Conservation (phyloP, 306 rosid species). For the Inga oerstediana region DNA sequence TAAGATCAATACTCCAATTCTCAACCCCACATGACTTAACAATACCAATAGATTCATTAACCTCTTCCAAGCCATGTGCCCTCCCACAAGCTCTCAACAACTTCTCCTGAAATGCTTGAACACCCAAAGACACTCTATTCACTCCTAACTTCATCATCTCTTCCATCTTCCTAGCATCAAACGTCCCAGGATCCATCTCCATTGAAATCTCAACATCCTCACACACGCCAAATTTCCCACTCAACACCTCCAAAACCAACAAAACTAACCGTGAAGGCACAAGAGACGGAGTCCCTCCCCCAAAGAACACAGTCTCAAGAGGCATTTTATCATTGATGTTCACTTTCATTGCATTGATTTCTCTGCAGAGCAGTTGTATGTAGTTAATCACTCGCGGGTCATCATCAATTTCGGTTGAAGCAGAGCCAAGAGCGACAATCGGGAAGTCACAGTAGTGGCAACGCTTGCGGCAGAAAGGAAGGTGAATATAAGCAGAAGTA, state of each 20-base stretch:
- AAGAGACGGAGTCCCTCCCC: slow-evolving; percentile 93
- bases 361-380: slow-evolving; percentile 66
- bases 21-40: slow-evolving; percentile 67
- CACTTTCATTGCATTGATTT: slow-evolving; percentile 66
- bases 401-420: slow-evolving; percentile 48
- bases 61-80: slow-evolving; percentile 81
- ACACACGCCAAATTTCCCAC: slow-evolving; percentile 59
- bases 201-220: slow-evolving; percentile 74
- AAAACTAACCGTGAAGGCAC: slow-evolving; percentile 80
- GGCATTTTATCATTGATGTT: slow-evolving; percentile 38
- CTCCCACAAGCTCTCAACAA: slow-evolving; percentile 82
- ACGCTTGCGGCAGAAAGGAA: slow-evolving; percentile 94
- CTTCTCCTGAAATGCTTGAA: slow-evolving; percentile 92
- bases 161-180: slow-evolving; percentile 65
- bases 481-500: slow-evolving; percentile 88
- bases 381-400: slow-evolving; percentile 81
- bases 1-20: slow-evolving; percentile 94
- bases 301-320: slow-evolving; percentile 82
- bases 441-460: slow-evolving; percentile 98
- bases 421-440: slow-evolving; percentile 84
- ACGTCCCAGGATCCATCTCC: slow-evolving; percentile 98
- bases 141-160: slow-evolving; percentile 68
- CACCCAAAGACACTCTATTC: slow-evolving; percentile 90
- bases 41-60: slow-evolving; percentile 73
- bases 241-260: slow-evolving; percentile 55